Base-by-base conservation (phyloP, 805 yeast species). In the Barnettozyma californica region DNA sequence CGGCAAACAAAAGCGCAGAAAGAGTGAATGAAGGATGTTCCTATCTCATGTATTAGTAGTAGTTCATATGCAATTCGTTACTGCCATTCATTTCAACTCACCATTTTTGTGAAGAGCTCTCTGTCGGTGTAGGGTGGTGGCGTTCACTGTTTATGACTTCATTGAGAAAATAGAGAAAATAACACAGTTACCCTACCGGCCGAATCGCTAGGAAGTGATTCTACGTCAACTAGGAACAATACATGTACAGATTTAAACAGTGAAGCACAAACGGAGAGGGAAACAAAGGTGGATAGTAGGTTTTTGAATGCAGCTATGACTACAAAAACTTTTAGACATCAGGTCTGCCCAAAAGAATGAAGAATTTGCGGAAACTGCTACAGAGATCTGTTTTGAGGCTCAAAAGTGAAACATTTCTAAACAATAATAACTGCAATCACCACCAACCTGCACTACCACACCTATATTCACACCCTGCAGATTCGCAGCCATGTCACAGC, bases 21-120 rank as follows among this genome's bases (percentile, higher is more conserved):
- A 86, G 73, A 19, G 91, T 81, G 57, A 73, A 79, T 46, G 88
- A 81, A 48, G 90, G 91, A 64, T 85, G 94, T 69, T 87, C 95
- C 94, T 58, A n/a, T 8, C 14, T 9, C 16, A 2, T 13, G 4
- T 35, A 23, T 35, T 35, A 35, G 38, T 23, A 35, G 4, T 18
- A 35, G 9, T 2, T 6, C 10, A 16, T 35, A 9, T 18, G 9
- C 6, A 20, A 18, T 4, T 20, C 38, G 18, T 35, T 9, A 16
- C 14, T 5, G 9, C 8, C 7, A 5, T 20, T 35, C 20, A 34
- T n/a, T n/a, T n/a, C 7, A 23, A 19, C 38, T 35, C 21, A 35
- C 38, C 38, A 35, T 35, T 16, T n/a, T 7, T 35, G 20, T 16
- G 14, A 29, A 29, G 16, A 29, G 33, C 16, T 11, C 7, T 29